A percentile compares a stretch with the other conserved stretches of the same genome.
Evolutionary conservation across 2,329 filamentous ascomycete genomes (phyloP).

Genomic region (Lachnellula suecica): DNA sequence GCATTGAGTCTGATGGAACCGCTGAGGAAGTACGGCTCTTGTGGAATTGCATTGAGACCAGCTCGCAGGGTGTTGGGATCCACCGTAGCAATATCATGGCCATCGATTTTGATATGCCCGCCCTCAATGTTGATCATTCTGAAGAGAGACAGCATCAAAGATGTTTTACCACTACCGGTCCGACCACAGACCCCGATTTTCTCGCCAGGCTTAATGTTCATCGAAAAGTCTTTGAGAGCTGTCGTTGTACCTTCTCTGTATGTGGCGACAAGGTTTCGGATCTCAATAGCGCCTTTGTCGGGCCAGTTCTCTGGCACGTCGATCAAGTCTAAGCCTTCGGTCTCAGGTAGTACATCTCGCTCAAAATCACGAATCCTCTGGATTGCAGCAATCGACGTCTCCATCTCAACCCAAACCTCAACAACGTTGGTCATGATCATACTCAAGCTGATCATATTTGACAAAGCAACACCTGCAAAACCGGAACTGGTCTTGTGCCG

Average conservation of each 20-base stretch:
- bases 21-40: conserved; percentile 41
- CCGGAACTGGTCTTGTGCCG: background rate
- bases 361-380: conserved; percentile 53
- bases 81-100: conserved; percentile 38
- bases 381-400: conserved; percentile 57
- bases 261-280: background rate
- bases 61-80: conserved; percentile 39
- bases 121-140: conserved; percentile 71
- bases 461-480: conserved; percentile 27
- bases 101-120: conserved; percentile 39
- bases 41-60: conserved; percentile 40
- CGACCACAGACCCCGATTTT: conserved; percentile 48
- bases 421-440: conserved; percentile 40
- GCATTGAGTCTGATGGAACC: conserved; percentile 27
- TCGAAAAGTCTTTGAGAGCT: conserved; percentile 1
- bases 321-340: background rate
- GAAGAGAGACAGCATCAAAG: background rate
- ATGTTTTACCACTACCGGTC: conserved; percentile 41
- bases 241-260: background rate
- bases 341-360: conserved; percentile 32
- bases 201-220: conserved; percentile 36
- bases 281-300: background rate
- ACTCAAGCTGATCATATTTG: conserved; percentile 39
- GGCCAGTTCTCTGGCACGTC: background rate
- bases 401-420: conserved; percentile 52